Evolutionary conservation across 176 grass and related monocot genomes (phyloP), one percentile per base, ranked within the genome.

Genomic region (Eragrostis nindensis): DNA sequence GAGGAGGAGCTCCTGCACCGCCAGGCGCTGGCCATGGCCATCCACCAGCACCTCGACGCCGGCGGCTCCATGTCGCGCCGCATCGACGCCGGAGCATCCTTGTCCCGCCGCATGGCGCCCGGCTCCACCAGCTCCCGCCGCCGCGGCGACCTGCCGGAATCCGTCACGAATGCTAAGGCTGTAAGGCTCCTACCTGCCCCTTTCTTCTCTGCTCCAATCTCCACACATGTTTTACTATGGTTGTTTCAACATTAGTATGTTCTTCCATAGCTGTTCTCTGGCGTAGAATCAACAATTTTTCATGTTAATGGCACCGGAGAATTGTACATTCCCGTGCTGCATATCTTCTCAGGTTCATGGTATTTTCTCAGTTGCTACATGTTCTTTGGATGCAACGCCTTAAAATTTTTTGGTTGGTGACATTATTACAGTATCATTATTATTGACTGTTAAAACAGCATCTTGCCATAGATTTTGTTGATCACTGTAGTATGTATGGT

Each of bases 1-100:
- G 96, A 99, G 86, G 96, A 95, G 82, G 92, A 99, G 88, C 77
- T 91, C 14, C 74, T 99, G 67, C 96, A 99, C 86, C 91, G 84
- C 26, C 96, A 89, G 85, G 96, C 96, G 39, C 92, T 99, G 19
- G 96, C 96, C 76, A 91, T 95, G 81, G 96, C 96, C 48, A 91
- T 94, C 63, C 92, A 94, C 74, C 88, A 94, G 86, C 92, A 95
- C 85, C 94, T 99, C 85, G 92, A 99, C 55, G 88, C 92, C 11
- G 93, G 91, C 5, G 90, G 90, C 74, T 95, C 93, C 84, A 95
- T 95, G 90, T 95, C 93, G 22, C 81, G 93, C 25, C 87, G 92
- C 83, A 84, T 88, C 66, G 92, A 90, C 78, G 83, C 79, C 49
- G 83, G 80, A 4, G 89, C 74, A 19, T 88, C 89, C 59, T 15